Conservation (phyloP, 2,329 filamentous ascomycete genomes). For the Monosporascus sp. region DNA sequence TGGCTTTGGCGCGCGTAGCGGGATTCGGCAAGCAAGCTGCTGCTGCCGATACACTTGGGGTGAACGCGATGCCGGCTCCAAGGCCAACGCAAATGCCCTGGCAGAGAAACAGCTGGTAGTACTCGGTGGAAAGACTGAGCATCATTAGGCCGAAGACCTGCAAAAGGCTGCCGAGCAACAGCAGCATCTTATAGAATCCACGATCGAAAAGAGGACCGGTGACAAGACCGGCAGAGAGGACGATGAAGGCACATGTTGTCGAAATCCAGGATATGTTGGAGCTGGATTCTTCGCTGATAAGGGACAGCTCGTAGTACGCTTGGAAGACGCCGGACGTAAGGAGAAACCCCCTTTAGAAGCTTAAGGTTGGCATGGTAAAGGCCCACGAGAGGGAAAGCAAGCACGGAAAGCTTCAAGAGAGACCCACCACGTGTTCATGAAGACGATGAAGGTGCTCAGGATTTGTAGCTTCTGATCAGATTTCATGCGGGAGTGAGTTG, state of each 20-base stretch:
- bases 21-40: constrained; percentile 9
- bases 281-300: constrained; percentile 4
- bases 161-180: constrained; percentile 9
- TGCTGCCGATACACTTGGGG: too few species aligned
- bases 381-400: neutral
- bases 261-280: constrained; percentile 20
- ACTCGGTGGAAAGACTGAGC: constrained; percentile 4
- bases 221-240: constrained; percentile 11
- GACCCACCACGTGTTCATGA: constrained; percentile 16
- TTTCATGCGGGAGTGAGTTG: too few species aligned
- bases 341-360: constrained; percentile 10
- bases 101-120: constrained; percentile 14
- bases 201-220: constrained; percentile 16
- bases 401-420: neutral
- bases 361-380: too few species aligned
- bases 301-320: constrained; percentile 14
- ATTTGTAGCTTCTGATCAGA: constrained; percentile 11
- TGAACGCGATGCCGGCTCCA: constrained; percentile 12
- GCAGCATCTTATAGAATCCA: constrained; percentile 12
- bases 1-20: constrained; percentile 14
- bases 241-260: constrained; percentile 13
- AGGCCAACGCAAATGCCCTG: constrained; percentile 10
- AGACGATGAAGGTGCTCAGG: constrained; percentile 13
- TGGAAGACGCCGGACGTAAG: constrained; percentile 20
- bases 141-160: constrained; percentile 11